phyloP scores from a whole-genome alignment of 1,284 basidiomycete species.

The Inonotus obliquus region DNA sequence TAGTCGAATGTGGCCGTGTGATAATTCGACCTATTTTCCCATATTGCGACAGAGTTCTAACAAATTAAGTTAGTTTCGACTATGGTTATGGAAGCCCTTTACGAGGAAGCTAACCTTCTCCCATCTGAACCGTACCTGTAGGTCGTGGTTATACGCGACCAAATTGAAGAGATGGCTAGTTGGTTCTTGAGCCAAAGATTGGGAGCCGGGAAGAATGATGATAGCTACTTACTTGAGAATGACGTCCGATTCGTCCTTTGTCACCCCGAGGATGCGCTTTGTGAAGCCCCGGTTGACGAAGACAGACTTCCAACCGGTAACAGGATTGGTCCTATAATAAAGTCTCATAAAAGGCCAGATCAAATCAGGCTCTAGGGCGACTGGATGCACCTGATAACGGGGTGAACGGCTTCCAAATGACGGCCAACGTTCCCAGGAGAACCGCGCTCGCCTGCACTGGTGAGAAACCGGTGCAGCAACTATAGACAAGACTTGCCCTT shows the following conservation, averaged over 20 bases:
- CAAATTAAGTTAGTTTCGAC: background rate
- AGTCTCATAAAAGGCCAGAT: slow-evolving; percentile 22
- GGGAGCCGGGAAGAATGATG: background rate
- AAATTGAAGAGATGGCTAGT: slow-evolving; percentile 37
- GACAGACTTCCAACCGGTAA: slow-evolving; percentile 63
- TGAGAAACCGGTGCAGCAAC: slow-evolving; percentile 16
- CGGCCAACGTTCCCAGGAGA: slow-evolving; percentile 56
- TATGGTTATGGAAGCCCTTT: background rate
- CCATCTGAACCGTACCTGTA: slow-evolving; percentile 53
- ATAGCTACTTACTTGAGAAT: slow-evolving; percentile 34
- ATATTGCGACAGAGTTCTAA: slow-evolving; percentile 49
- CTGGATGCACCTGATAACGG: slow-evolving; percentile 21
- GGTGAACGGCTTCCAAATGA: slow-evolving; percentile 53
- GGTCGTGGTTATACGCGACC: slow-evolving; percentile 55
- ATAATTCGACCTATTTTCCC: slow-evolving; percentile 49
- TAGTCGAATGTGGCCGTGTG: slow-evolving; percentile 59
- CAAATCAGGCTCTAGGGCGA: background rate
- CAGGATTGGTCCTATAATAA: slow-evolving; percentile 50
- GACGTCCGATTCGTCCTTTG: slow-evolving; percentile 51
- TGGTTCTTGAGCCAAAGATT: slow-evolving; percentile 3
- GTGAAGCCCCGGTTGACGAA: slow-evolving; percentile 68
- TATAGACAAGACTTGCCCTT: slow-evolving; percentile 39
- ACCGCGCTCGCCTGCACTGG: slow-evolving; percentile 41
- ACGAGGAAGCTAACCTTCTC: slow-evolving; percentile 20
- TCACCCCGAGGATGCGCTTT: slow-evolving; percentile 55